These are phyloP conservation scores for Raphidocelis subcapitata DNA, from an alignment of 139 green algal species.

Conservation along the genomic window DNA sequence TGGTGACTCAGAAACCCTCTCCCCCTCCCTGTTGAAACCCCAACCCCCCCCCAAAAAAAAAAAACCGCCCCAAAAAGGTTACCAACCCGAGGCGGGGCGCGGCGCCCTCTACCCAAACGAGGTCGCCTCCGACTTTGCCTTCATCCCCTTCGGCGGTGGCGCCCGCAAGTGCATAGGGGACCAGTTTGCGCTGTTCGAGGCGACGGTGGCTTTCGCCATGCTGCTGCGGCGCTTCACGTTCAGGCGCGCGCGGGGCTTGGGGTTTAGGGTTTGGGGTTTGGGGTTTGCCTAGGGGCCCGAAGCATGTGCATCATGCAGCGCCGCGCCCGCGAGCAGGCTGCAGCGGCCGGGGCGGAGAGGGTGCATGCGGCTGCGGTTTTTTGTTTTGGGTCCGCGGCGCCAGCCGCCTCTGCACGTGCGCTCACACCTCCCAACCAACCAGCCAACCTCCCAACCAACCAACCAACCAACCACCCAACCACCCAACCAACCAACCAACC, in stretches of 20 bases:
- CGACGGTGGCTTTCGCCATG: conserved; percentile 82
- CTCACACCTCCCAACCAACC: too few species aligned
- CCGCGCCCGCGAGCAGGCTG: not conserved
- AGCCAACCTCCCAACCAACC: too few species aligned
- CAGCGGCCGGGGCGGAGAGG: not conserved
- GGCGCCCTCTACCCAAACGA: conserved; percentile 94
- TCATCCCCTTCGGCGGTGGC: conserved; percentile 96
- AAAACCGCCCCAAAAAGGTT: conserved; percentile 31
- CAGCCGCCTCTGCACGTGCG: not conserved
- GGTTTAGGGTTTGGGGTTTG: conserved; percentile 25
- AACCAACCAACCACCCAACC: too few species aligned
- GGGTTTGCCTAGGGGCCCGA: not conserved
- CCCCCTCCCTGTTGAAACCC: too few species aligned
- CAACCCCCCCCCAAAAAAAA: not conserved
- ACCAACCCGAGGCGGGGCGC: conserved; percentile 61
- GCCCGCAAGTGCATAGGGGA: conserved; percentile 97
- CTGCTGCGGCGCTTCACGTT: conserved; percentile 81
- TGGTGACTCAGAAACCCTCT: not conserved
- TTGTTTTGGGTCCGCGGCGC: not conserved
- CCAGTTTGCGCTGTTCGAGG: conserved; percentile 96
- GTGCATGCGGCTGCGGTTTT: not conserved
- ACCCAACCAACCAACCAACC: too few species aligned
- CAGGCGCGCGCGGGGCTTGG: conserved; percentile 25
- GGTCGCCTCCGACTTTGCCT: conserved; percentile 93
- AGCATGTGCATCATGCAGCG: conserved; percentile 1